A percentile compares a stretch with the other conserved stretches of the same genome.
These are phyloP conservation scores for Acer saccharum DNA, from an alignment of 345 rosid species.

Conservation along the genomic window DNA sequence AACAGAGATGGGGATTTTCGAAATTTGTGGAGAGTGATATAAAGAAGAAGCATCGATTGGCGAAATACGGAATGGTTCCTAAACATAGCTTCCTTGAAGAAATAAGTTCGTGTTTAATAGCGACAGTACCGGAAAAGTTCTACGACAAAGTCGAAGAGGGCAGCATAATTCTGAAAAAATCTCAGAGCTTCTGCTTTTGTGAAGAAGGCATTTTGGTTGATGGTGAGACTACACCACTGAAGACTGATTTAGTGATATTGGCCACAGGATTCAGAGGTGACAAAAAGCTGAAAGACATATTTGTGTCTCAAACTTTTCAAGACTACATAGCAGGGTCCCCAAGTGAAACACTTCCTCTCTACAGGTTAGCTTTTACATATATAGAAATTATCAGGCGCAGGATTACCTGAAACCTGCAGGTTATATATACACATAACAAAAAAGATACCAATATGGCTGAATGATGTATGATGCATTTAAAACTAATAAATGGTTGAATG, in stretches of 20 bases:
- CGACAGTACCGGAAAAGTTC: constrained; percentile 38
- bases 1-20: constrained; percentile 39
- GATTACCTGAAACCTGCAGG: too few species aligned
- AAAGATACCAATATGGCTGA: too few species aligned
- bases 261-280: constrained; percentile 49
- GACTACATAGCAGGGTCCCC: constrained; percentile 32
- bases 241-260: constrained; percentile 37
- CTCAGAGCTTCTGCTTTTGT: constrained; percentile 32
- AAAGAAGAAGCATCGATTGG: constrained; percentile 30
- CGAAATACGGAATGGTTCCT: constrained; percentile 45
- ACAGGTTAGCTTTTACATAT: constrained; percentile 27
- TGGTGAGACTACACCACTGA: constrained; percentile 21
- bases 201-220: constrained; percentile 29
- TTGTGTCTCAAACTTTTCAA: constrained; percentile 28
- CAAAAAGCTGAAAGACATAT: constrained; percentile 36
- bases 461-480: too few species aligned
- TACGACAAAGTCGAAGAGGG: constrained; percentile 45
- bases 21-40: constrained; percentile 44
- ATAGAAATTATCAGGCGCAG: too few species aligned
- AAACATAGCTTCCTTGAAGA: constrained; percentile 43
- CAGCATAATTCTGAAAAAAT: constrained; percentile 40
- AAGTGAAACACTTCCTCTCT: constrained; percentile 36
- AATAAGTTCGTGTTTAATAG: constrained; percentile 28
- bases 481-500: too few species aligned
- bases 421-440: too few species aligned